Conservation (phyloP, 2,329 filamentous ascomycete genomes). For the Fusarium phyllophilum region DNA sequence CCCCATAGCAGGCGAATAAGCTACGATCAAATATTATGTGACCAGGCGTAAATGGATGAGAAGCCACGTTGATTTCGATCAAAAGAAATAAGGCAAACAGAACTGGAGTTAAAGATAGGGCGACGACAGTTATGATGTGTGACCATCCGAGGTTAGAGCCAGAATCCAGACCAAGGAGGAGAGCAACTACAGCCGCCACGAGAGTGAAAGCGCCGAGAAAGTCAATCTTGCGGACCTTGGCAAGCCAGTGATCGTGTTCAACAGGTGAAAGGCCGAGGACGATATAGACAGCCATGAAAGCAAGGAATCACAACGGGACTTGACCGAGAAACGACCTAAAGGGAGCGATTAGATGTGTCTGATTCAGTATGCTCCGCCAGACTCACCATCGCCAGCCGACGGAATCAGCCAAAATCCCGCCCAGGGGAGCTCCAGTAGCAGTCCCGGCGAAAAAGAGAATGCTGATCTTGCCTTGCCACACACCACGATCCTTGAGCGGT, state of each 20-base stretch:
- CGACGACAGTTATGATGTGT: slow-evolving; percentile 65
- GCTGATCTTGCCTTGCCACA: slow-evolving; percentile 80
- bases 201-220: slow-evolving; percentile 77
- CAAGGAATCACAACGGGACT: slow-evolving; percentile 73
- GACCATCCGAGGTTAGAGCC: slow-evolving; percentile 79
- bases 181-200: slow-evolving; percentile 70
- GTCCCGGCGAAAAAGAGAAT: slow-evolving; percentile 77
- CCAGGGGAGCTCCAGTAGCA: slow-evolving; percentile 74
- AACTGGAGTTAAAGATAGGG: slow-evolving; percentile 64
- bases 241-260: slow-evolving; percentile 69
- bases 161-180: slow-evolving; percentile 76
- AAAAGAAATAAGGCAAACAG: slow-evolving; percentile 75
- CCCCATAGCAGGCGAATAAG: slow-evolving; percentile 73
- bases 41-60: slow-evolving; percentile 78
- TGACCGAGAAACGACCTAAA: slow-evolving; percentile 76
- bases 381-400: slow-evolving; percentile 79
- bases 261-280: slow-evolving; percentile 71
- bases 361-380: background rate
- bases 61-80: slow-evolving; percentile 74
- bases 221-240: slow-evolving; percentile 75
- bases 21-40: slow-evolving; percentile 76
- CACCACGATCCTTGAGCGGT: slow-evolving; percentile 73
- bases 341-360: background rate
- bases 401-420: slow-evolving; percentile 75
- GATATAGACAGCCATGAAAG: slow-evolving; percentile 71